phyloP scores from a whole-genome alignment of 352 stramenopile species.

The Phytophthora boehmeriae region DNA sequence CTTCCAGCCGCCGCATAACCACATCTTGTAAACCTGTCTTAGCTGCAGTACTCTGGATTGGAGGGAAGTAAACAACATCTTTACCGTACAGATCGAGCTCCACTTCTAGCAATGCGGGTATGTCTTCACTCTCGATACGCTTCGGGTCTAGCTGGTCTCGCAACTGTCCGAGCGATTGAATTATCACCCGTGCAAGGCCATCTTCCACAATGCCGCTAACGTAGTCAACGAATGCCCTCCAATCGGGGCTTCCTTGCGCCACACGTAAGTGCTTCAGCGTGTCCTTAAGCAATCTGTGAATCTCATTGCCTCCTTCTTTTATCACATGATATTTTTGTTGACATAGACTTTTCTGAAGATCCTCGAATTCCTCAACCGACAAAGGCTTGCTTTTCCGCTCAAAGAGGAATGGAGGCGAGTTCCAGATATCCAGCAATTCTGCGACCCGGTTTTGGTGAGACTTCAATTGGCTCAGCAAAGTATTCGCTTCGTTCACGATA shows the following conservation, averaged over 20 bases:
- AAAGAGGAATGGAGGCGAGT: conserved; percentile 78
- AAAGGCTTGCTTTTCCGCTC: conserved; percentile 86
- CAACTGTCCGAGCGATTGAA: conserved; percentile 72
- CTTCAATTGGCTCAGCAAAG: conserved; percentile 89
- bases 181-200: conserved; percentile 72
- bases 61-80: conserved; percentile 83
- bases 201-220: conserved; percentile 91
- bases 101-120: conserved; percentile 89
- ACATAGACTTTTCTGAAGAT: conserved; percentile 76
- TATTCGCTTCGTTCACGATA: conserved; percentile 89
- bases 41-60: conserved; percentile 47
- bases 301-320: conserved; percentile 89
- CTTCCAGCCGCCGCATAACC: conserved; percentile 69
- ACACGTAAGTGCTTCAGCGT: conserved; percentile 90
- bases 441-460: conserved; percentile 81
- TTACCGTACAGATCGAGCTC: conserved; percentile 91
- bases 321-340: conserved; percentile 86
- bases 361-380: conserved; percentile 84
- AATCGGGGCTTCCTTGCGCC: conserved; percentile 90
- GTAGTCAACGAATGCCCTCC: conserved; percentile 93
- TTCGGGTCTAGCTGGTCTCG: conserved; percentile 86
- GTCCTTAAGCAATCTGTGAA: conserved; percentile 90
- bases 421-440: conserved; percentile 84
- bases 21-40: conserved; percentile 70
- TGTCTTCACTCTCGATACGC: conserved; percentile 81